phyloP scores from a whole-genome alignment of 2,329 filamentous ascomycete species.

The Fusarium tupiense region DNA sequence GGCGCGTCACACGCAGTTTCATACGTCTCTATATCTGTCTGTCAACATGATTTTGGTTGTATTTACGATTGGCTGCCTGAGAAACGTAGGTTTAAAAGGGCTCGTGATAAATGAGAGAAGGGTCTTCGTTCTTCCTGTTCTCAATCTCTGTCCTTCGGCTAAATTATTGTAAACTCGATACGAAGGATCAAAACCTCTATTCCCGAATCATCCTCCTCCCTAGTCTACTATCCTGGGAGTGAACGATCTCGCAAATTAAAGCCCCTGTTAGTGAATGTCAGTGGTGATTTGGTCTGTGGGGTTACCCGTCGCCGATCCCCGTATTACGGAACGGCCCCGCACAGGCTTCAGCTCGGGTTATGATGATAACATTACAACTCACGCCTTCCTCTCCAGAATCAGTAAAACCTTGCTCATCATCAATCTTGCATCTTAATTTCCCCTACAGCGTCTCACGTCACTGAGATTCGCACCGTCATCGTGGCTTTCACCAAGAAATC shows the following conservation, averaged over 20 bases:
- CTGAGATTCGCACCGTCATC: background rate
- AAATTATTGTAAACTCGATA: background rate
- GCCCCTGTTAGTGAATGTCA: slow-evolving; percentile 20
- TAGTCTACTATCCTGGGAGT: background rate
- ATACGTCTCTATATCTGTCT: slow-evolving; percentile 32
- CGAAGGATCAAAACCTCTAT: background rate
- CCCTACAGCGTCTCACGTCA: no score
- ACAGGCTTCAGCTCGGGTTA: slow-evolving; percentile 33
- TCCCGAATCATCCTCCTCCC: background rate
- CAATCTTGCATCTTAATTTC: no score
- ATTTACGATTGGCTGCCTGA: background rate
- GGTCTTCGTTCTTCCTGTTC: background rate
- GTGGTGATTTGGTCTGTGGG: slow-evolving; percentile 25
- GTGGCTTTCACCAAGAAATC: slow-evolving; percentile 23
- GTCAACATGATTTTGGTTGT: slow-evolving; percentile 19
- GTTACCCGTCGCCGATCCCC: slow-evolving; percentile 36
- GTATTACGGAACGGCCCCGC: slow-evolving; percentile 39
- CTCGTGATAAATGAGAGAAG: background rate
- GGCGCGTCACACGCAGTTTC: slow-evolving; percentile 39
- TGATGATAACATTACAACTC: slow-evolving; percentile 27
- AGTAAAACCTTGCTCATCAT: background rate
- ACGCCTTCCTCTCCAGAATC: background rate
- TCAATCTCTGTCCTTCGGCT: no score
- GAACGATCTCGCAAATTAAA: background rate
- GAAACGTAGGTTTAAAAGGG: background rate